phyloP scores from a whole-genome alignment of 768 basidiomycete species.

The Gloeostereum incarnatum region DNA sequence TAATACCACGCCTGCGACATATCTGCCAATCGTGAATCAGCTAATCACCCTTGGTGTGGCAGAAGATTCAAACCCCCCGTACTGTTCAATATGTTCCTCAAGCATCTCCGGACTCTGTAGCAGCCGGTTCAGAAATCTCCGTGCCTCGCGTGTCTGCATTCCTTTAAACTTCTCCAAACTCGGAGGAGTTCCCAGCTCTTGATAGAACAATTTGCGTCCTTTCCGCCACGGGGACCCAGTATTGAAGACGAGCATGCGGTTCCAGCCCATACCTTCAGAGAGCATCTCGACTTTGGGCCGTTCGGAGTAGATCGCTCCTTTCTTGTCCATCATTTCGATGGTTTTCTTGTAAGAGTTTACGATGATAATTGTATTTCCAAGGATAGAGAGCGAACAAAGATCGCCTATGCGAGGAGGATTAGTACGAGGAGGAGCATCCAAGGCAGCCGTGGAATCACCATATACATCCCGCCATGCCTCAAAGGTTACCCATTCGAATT shows the following conservation, averaged over 20 bases:
- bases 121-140: no score
- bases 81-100: no score
- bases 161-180: not conserved
- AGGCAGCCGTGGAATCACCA: not conserved
- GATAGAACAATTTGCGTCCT: constrained; percentile 1
- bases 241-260: not conserved
- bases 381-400: constrained; percentile 10
- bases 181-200: not conserved
- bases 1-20: no score
- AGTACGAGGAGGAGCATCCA: not conserved
- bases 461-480: constrained; percentile 7
- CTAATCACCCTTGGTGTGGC: no score
- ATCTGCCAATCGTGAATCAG: no score
- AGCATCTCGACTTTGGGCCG: constrained; percentile 28
- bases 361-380: constrained; percentile 12
- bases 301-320: constrained; percentile 30
- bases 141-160: no score
- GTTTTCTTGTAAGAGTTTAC: constrained; percentile 11
- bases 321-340: constrained; percentile 27
- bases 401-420: constrained; percentile 3
- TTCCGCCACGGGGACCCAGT: constrained; percentile 2
- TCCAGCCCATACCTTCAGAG: no score
- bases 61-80: no score
- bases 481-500: constrained; percentile 16
- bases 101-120: no score